These are phyloP conservation scores for Diaporthe australafricana DNA, from an alignment of 2,329 filamentous ascomycete genomes.

Conservation along the genomic window DNA sequence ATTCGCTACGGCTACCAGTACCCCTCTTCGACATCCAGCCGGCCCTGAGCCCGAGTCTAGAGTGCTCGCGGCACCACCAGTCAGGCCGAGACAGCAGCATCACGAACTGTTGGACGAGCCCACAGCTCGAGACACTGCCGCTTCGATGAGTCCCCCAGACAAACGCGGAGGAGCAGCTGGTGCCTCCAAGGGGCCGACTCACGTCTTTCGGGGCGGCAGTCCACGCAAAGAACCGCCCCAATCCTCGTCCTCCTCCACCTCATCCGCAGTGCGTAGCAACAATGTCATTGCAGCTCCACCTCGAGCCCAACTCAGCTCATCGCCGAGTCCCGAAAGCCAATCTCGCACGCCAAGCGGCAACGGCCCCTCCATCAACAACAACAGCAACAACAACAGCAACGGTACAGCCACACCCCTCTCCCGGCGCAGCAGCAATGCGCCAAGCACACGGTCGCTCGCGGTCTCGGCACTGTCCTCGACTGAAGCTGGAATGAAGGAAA, in stretches of 20 bases:
- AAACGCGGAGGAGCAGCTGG: slow-evolving; percentile 31
- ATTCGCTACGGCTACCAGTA: slow-evolving; percentile 14
- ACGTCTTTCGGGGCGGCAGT: slow-evolving; percentile 30
- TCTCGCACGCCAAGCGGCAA: slow-evolving; percentile 21
- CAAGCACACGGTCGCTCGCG: slow-evolving; percentile 20
- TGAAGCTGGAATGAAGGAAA: slow-evolving; percentile 52
- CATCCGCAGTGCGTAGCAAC: slow-evolving; percentile 18
- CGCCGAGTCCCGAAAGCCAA: slow-evolving; percentile 32
- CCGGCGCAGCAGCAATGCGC: slow-evolving; percentile 29
- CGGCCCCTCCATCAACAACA: not conserved
- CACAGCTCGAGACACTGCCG: not conserved
- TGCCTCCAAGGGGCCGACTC: slow-evolving; percentile 22
- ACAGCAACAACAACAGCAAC: not conserved
- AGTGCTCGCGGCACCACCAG: slow-evolving; percentile 4
- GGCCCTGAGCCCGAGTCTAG: slow-evolving; percentile 12
- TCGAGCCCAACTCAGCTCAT: slow-evolving; percentile 26
- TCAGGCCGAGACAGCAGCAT: not conserved
- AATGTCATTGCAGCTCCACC: slow-evolving; percentile 30
- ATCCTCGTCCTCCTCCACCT: not conserved
- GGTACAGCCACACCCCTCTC: not conserved
- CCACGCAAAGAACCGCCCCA: slow-evolving; percentile 24
- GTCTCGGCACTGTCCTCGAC: slow-evolving; percentile 36
- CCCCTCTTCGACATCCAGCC: slow-evolving; percentile 10
- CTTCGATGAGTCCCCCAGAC: slow-evolving; percentile 34
- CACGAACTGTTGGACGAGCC: not conserved